These are phyloP conservation scores for Peronospora belbahrii DNA, from an alignment of 352 stramenopile species.

Conservation along the genomic window DNA sequence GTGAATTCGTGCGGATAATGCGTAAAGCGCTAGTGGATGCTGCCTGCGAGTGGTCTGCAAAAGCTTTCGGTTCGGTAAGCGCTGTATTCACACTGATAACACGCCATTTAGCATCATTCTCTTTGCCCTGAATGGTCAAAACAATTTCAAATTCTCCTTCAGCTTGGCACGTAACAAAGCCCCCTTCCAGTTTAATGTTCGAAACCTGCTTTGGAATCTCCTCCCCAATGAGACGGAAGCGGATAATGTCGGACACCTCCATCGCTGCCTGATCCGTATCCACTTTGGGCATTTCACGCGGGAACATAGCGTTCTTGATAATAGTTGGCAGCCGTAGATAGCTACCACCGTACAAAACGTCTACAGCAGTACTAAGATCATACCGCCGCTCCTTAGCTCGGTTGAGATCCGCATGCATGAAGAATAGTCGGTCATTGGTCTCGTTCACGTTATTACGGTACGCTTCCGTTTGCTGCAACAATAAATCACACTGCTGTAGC, in stretches of 20 bases:
- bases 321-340: slow-evolving; percentile 70
- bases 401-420: slow-evolving; percentile 77
- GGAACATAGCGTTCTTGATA: slow-evolving; percentile 65
- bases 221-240: slow-evolving; percentile 74
- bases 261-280: slow-evolving; percentile 43
- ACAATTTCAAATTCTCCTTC: slow-evolving; percentile 83
- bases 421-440: slow-evolving; percentile 79
- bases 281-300: slow-evolving; percentile 57
- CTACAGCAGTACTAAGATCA: slow-evolving; percentile 71
- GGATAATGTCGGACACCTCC: slow-evolving; percentile 73
- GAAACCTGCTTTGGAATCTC: slow-evolving; percentile 75
- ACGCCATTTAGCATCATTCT: slow-evolving; percentile 65
- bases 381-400: slow-evolving; percentile 75
- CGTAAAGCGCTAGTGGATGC: slow-evolving; percentile 61
- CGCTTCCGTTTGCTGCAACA: slow-evolving; percentile 48
- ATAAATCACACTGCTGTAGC: slow-evolving; percentile 57
- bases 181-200: slow-evolving; percentile 65
- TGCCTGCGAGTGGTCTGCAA: slow-evolving; percentile 42
- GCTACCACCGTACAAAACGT: slow-evolving; percentile 71
- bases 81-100: slow-evolving; percentile 77
- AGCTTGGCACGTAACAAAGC: slow-evolving; percentile 68
- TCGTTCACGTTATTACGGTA: slow-evolving; percentile 78
- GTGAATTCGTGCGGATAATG: slow-evolving; percentile 73
- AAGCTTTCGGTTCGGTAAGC: slow-evolving; percentile 50
- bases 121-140: slow-evolving; percentile 74